These are phyloP conservation scores for Geranomyces variabilis DNA, from an alignment of 192 early-diverging fungal genomes.

Conservation along the genomic window DNA sequence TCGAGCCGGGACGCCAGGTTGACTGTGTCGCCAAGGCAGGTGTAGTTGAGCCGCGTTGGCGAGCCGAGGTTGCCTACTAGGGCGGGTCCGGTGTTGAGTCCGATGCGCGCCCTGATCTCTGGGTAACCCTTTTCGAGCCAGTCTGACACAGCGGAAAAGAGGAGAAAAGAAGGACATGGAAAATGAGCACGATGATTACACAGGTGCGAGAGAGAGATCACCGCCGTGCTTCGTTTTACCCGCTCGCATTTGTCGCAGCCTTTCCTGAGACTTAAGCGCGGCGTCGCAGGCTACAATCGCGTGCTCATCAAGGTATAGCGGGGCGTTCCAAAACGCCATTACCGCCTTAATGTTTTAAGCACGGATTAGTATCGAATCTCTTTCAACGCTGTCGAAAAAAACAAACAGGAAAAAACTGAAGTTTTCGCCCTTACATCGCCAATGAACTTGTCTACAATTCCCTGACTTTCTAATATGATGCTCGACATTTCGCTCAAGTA, in stretches of 20 bases:
- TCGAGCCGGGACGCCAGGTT: slow-evolving; percentile 47
- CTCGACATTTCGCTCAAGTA: slow-evolving; percentile 37
- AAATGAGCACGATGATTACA: too few relatives aligned
- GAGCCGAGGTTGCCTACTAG: slow-evolving; percentile 48
- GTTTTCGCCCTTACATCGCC: slow-evolving; percentile 40
- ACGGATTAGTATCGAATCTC: too few relatives aligned
- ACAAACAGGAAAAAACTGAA: too few relatives aligned
- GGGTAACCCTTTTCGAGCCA: slow-evolving; percentile 32
- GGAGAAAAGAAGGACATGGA: too few relatives aligned
- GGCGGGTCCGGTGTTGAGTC: slow-evolving; percentile 43
- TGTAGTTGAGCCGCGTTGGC: slow-evolving; percentile 44
- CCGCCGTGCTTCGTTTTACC: slow-evolving; percentile 4
- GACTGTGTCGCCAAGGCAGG: slow-evolving; percentile 47
- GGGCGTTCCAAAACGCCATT: slow-evolving; percentile 41
- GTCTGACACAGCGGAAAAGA: slow-evolving; percentile 10
- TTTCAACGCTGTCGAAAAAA: too few relatives aligned
- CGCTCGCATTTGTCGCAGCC: slow-evolving; percentile 19
- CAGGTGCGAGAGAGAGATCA: background rate
- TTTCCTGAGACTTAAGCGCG: slow-evolving; percentile 31
- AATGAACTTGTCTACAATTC: slow-evolving; percentile 41
- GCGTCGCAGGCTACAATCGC: slow-evolving; percentile 38
- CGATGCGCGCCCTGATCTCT: slow-evolving; percentile 41
- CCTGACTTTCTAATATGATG: slow-evolving; percentile 35
- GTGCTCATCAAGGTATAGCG: slow-evolving; percentile 31
- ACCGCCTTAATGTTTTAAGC: slow-evolving; percentile 10